A percentile compares a stretch with the other conserved stretches of the same genome.
These are phyloP conservation scores for Cyanodermella asteris DNA, from an alignment of 2,329 filamentous ascomycete species.

Conservation along the genomic window DNA sequence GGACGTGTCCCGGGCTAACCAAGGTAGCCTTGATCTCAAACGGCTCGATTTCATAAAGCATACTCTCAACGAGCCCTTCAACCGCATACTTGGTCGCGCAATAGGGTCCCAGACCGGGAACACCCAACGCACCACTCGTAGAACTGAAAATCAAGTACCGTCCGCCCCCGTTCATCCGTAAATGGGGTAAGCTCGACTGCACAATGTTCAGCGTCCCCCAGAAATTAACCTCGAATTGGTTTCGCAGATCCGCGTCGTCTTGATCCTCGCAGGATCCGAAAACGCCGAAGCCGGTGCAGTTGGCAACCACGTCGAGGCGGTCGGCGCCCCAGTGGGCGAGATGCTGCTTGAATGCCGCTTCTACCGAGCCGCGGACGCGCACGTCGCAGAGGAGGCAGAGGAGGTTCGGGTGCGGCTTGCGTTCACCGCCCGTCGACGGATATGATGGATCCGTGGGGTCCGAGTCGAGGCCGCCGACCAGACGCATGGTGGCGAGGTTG, in stretches of 20 bases:
- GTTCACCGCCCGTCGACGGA: too few species aligned
- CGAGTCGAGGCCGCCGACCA: too few species aligned
- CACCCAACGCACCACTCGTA: constrained; percentile 75
- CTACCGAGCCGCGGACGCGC: constrained; percentile 56
- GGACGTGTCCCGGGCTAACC: constrained; percentile 73
- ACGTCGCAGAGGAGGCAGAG: constrained; percentile 79
- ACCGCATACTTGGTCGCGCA: constrained; percentile 96
- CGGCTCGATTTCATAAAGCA: constrained; percentile 82
- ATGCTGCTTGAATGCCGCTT: constrained; percentile 44
- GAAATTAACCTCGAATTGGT: constrained; percentile 96
- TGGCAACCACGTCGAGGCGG: constrained; percentile 74
- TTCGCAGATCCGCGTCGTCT: constrained; percentile 80
- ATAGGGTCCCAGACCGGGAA: constrained; percentile 80
- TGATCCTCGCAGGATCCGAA: constrained; percentile 94
- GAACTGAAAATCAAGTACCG: constrained; percentile 90
- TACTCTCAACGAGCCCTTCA: constrained; percentile 83
- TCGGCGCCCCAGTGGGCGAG: constrained; percentile 56
- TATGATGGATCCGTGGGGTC: too few species aligned
- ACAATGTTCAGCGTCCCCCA: constrained; percentile 90
- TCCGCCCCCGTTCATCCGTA: constrained; percentile 52
- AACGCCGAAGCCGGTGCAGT: constrained; percentile 86
- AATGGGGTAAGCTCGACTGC: constrained; percentile 69
- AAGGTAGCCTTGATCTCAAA: constrained; percentile 90
- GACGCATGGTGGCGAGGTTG: constrained; percentile 48
- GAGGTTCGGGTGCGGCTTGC: constrained; percentile 12